Percentiles rank a stretch among this genome's conserved stretches.
These are phyloP conservation scores for Nakaseomyces uthaithaninus DNA, from an alignment of 1,139 yeast genomes.

Conservation along the genomic window DNA sequence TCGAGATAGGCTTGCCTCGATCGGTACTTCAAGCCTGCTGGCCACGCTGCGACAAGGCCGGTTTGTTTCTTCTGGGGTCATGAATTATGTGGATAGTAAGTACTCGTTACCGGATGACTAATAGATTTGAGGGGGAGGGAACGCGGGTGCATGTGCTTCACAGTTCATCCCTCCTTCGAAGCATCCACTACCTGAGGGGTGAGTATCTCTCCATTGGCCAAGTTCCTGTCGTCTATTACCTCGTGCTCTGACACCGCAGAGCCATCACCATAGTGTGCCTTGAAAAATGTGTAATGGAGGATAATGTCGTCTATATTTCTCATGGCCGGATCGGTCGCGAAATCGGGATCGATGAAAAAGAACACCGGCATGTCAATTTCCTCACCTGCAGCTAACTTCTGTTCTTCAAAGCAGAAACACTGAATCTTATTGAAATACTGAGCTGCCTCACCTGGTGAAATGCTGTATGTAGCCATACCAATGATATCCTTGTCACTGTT, in stretches of 20 bases:
- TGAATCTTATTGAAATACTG: slow-evolving; percentile 95
- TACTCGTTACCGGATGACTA: too few species aligned
- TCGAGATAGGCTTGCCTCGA: too few species aligned
- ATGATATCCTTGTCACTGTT: slow-evolving; percentile 79
- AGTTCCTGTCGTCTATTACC: slow-evolving; percentile 12
- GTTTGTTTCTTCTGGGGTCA: too few species aligned
- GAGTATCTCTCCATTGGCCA: slow-evolving; percentile 15
- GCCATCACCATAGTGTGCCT: slow-evolving; percentile 36
- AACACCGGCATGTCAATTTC: slow-evolving; percentile 99
- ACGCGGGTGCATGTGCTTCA: too few species aligned
- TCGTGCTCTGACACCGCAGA: slow-evolving; percentile 25
- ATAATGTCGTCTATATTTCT: slow-evolving; percentile 84
- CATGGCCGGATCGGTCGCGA: slow-evolving; percentile 90
- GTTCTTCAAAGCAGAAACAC: slow-evolving; percentile 97
- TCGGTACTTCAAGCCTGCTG: too few species aligned
- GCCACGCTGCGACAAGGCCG: too few species aligned
- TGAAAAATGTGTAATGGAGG: slow-evolving; percentile 87
- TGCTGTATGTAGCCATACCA: slow-evolving; percentile 97
- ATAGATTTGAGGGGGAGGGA: too few species aligned
- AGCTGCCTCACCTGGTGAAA: slow-evolving; percentile 93
- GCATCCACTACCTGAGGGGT: slow-evolving; percentile 13
- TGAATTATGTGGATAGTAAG: too few species aligned
- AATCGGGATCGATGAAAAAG: slow-evolving; percentile 96
- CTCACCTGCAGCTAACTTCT: slow-evolving; percentile 86
- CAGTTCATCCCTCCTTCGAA: slow-evolving; percentile 3